Evolutionary conservation across 164 flowering plant species (phyloP).

Genomic region (Sextonia rubra): DNA sequence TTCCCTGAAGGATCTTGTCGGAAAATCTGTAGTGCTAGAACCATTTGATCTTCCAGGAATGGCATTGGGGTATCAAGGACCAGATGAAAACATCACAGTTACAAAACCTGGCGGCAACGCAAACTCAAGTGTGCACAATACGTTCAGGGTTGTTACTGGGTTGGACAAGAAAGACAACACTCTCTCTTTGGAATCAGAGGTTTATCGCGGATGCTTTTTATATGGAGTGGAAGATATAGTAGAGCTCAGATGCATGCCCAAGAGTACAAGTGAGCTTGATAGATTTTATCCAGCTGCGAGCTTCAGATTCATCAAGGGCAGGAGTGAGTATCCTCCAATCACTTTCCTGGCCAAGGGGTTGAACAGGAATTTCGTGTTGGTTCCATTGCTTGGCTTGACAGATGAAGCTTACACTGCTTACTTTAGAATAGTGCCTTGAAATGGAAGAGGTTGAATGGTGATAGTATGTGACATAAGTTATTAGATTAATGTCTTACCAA

Average conservation of each 20-base stretch:
- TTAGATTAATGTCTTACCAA: no score
- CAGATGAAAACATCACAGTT: constrained; percentile 9
- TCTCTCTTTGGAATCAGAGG: constrained; percentile 42
- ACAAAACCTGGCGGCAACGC: background rate
- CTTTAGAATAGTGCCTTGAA: constrained; percentile 38
- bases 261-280: constrained; percentile 6
- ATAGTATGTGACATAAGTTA: no score
- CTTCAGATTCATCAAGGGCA: constrained; percentile 46
- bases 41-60: constrained; percentile 29
- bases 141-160: constrained; percentile 48
- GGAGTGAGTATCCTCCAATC: constrained; percentile 63
- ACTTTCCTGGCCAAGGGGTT: constrained; percentile 76
- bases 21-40: constrained; percentile 28
- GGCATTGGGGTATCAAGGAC: constrained; percentile 21
- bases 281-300: constrained; percentile 44
- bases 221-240: constrained; percentile 25
- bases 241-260: constrained; percentile 40
- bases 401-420: constrained; percentile 82
- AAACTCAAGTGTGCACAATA: constrained; percentile 8
- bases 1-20: constrained; percentile 19
- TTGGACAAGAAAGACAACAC: constrained; percentile 38
- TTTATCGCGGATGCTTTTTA: constrained; percentile 22
- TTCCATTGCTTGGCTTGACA: constrained; percentile 58
- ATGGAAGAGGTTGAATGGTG: background rate
- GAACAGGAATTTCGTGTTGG: constrained; percentile 54